These are phyloP conservation scores for Luzula sylvatica DNA, from an alignment of 176 grass and related monocot species.

Conservation along the genomic window DNA sequence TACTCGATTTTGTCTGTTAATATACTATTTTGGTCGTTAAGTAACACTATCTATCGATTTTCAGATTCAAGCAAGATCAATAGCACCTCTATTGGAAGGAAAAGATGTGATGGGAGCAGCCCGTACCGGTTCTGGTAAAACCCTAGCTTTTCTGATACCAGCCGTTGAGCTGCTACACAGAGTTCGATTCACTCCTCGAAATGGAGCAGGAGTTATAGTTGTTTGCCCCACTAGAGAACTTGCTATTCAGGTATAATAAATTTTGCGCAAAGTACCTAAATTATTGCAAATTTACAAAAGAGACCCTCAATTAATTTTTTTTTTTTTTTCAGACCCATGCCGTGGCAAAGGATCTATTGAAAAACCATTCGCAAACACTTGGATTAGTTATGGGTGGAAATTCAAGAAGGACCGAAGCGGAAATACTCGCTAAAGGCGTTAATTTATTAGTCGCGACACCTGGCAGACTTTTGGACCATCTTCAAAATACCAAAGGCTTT, in stretches of 20 bases:
- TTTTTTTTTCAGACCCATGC: constrained; percentile 61
- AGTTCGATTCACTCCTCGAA: constrained; percentile 26
- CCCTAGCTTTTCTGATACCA: constrained; percentile 36
- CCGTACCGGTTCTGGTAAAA: constrained; percentile 41
- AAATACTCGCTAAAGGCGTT: constrained; percentile 73
- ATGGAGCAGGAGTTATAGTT: constrained; percentile 35
- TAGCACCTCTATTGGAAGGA: constrained; percentile 31
- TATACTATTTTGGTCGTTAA: neutral
- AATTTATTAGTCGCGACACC: constrained; percentile 93
- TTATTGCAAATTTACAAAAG: constrained; percentile 5
- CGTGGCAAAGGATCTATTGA: constrained; percentile 89
- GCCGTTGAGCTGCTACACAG: constrained; percentile 32
- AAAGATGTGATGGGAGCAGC: constrained; percentile 46
- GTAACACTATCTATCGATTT: neutral
- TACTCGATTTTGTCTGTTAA: neutral
- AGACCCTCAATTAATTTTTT: too few relatives aligned
- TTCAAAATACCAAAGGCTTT: constrained; percentile 78
- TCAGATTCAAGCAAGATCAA: constrained; percentile 41
- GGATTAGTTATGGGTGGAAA: constrained; percentile 82
- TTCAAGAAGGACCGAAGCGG: constrained; percentile 63
- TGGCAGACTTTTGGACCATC: constrained; percentile 96
- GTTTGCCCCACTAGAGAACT: constrained; percentile 43
- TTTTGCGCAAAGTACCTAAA: neutral
- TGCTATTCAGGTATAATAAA: constrained; percentile 31
- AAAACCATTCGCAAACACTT: constrained; percentile 81